These are phyloP conservation scores for Cichorium intybus DNA, from an alignment of 140 eudicot species.

Conservation along the genomic window DNA sequence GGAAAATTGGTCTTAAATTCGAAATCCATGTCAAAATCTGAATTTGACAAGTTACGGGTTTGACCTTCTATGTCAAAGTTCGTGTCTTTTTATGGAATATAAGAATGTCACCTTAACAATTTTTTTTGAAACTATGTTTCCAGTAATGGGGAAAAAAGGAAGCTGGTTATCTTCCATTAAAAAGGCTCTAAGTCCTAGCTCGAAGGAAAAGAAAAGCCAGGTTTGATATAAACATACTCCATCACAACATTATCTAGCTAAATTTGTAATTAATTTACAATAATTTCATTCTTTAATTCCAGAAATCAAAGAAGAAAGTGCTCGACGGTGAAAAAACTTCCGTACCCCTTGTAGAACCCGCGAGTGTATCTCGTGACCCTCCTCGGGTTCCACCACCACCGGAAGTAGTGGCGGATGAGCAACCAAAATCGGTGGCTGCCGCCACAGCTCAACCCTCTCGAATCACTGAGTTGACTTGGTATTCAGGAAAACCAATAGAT, in stretches of 20 bases:
- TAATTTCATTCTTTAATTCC: neutral
- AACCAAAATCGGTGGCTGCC: slow-evolving; percentile 35
- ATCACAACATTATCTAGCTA: neutral
- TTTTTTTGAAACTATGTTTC: neutral
- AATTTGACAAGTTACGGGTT: neutral
- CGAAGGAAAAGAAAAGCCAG: slow-evolving; percentile 62
- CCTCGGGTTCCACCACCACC: slow-evolving; percentile 40
- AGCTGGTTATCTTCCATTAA: slow-evolving; percentile 70
- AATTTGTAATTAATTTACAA: neutral
- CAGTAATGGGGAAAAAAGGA: slow-evolving; percentile 66
- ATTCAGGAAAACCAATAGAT: slow-evolving; percentile 43
- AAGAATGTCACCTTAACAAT: neutral
- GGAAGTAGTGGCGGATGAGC: slow-evolving; percentile 49
- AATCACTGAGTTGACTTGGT: slow-evolving; percentile 26
- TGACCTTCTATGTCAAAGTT: slow-evolving; percentile 24
- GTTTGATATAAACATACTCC: slow-evolving; percentile 12
- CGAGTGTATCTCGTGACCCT: slow-evolving; percentile 34
- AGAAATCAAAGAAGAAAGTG: slow-evolving; percentile 64
- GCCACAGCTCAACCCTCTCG: slow-evolving; percentile 37
- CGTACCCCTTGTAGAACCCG: slow-evolving; percentile 28
- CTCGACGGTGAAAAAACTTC: slow-evolving; percentile 39
- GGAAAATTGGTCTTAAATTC: neutral
- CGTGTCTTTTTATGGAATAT: neutral
- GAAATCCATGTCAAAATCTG: neutral
- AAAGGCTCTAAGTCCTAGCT: slow-evolving; percentile 67